phyloP scores from a whole-genome alignment of 1,284 basidiomycete species.

The Xerocomus amazonicus region DNA sequence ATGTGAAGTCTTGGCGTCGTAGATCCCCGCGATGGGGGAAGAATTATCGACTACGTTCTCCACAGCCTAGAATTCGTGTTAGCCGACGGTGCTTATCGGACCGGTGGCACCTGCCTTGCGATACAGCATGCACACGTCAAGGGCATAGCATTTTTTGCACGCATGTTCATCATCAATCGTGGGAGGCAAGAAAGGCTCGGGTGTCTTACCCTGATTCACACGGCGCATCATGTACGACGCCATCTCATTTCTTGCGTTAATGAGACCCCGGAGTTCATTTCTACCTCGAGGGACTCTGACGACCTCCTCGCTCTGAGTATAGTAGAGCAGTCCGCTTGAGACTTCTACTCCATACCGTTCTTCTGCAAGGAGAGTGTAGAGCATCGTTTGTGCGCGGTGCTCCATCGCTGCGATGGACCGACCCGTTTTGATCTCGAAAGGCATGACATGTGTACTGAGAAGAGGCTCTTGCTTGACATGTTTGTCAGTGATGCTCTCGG shows the following conservation, averaged over 20 bases:
- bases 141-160: conserved; percentile 80
- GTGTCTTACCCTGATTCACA: conserved; percentile 25
- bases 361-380: conserved; percentile 89
- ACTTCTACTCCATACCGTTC: conserved; percentile 81
- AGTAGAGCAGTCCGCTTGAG: conserved; percentile 84
- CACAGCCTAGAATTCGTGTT: conserved; percentile 50
- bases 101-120: conserved; percentile 58
- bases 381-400: conserved; percentile 96
- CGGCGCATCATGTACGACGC: conserved; percentile 67
- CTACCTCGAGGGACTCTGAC: conserved; percentile 74
- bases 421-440: conserved; percentile 97
- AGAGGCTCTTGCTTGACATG: conserved; percentile 12
- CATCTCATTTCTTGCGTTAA: conserved; percentile 83
- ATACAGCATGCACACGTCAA: conserved; percentile 93
- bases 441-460: conserved; percentile 49
- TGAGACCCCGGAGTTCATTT: conserved; percentile 83
- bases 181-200: conserved; percentile 70
- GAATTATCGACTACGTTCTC: conserved; percentile 56
- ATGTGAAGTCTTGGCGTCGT: conserved; percentile 77
- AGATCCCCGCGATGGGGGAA: conserved; percentile 76
- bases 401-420: conserved; percentile 75
- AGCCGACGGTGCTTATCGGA: neutral
- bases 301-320: conserved; percentile 88
- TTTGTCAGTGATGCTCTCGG: conserved; percentile 37
- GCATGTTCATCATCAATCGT: conserved; percentile 80